These are phyloP conservation scores for Tylopilus sp. DNA, from an alignment of 1,284 basidiomycete species.

Conservation along the genomic window DNA sequence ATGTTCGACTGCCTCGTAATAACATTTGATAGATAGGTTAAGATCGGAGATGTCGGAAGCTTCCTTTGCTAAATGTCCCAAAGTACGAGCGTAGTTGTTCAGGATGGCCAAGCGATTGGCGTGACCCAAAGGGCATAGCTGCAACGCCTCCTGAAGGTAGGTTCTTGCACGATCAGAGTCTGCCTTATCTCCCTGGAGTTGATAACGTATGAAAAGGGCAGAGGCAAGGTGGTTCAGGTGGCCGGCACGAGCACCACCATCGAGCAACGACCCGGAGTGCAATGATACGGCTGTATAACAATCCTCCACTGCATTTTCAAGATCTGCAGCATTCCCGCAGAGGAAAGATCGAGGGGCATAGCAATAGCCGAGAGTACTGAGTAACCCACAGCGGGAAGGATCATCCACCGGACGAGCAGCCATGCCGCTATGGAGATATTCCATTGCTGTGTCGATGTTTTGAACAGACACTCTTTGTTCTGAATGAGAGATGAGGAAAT, in stretches of 20 bases:
- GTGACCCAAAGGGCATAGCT: constrained; percentile 14
- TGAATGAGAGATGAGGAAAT: constrained; percentile 23
- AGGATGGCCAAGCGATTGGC: constrained; percentile 16
- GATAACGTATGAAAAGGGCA: constrained; percentile 31
- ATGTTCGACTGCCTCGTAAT: constrained; percentile 22
- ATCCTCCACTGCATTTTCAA: constrained; percentile 28
- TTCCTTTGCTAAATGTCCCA: constrained; percentile 18
- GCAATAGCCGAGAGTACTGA: constrained; percentile 24
- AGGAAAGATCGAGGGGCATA: constrained; percentile 22
- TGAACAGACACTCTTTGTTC: constrained; percentile 16
- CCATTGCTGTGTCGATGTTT: constrained; percentile 28
- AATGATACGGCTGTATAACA: constrained; percentile 20
- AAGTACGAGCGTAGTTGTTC: constrained; percentile 23
- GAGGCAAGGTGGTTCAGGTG: constrained; percentile 24
- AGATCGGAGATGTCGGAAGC: not conserved
- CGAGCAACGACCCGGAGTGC: not conserved
- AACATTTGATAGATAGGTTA: not conserved
- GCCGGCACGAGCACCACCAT: constrained; percentile 4
- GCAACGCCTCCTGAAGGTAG: constrained; percentile 20
- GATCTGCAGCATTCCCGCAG: constrained; percentile 18
- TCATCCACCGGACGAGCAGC: constrained; percentile 9
- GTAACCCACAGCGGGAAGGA: not conserved
- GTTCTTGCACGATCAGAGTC: constrained; percentile 20
- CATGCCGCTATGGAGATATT: constrained; percentile 19
- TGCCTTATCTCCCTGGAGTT: constrained; percentile 27